Conservation (phyloP, 306 rosid species). For the Quercus parvula region DNA sequence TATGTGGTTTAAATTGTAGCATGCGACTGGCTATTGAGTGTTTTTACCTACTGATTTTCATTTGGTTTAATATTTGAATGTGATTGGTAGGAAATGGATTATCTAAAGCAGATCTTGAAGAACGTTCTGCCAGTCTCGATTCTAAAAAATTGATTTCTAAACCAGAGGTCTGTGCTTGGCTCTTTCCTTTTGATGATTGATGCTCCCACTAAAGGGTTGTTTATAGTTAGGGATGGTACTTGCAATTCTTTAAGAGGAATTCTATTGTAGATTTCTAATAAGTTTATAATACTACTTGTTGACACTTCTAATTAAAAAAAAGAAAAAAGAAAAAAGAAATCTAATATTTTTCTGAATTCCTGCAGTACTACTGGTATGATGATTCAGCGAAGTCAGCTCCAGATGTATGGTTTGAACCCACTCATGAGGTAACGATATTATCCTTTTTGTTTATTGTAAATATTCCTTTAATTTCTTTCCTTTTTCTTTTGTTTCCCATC, state of each 20-base stretch:
- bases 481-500: conserved; percentile 1
- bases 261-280: too few relatives aligned
- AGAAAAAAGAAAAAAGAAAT: neutral
- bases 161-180: conserved; percentile 58
- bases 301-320: too few relatives aligned
- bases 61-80: conserved; percentile 19
- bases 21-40: conserved; percentile 18
- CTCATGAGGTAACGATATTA: conserved; percentile 47
- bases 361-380: conserved; percentile 67
- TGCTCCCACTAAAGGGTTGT: neutral
- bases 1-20: neutral
- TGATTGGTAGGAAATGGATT: conserved; percentile 72
- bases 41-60: conserved; percentile 15
- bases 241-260: too few relatives aligned
- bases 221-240: neutral
- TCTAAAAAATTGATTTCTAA: conserved; percentile 60
- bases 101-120: conserved; percentile 66
- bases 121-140: conserved; percentile 72
- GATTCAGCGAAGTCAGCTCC: conserved; percentile 53
- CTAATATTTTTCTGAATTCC: conserved; percentile 23
- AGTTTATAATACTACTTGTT: too few relatives aligned
- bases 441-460: conserved; percentile 7
- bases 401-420: conserved; percentile 92
- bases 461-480: neutral
- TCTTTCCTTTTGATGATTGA: conserved; percentile 1